Base-by-base conservation (phyloP, 2,329 filamentous ascomycete genomes). In the Fusarium subglutinans region DNA sequence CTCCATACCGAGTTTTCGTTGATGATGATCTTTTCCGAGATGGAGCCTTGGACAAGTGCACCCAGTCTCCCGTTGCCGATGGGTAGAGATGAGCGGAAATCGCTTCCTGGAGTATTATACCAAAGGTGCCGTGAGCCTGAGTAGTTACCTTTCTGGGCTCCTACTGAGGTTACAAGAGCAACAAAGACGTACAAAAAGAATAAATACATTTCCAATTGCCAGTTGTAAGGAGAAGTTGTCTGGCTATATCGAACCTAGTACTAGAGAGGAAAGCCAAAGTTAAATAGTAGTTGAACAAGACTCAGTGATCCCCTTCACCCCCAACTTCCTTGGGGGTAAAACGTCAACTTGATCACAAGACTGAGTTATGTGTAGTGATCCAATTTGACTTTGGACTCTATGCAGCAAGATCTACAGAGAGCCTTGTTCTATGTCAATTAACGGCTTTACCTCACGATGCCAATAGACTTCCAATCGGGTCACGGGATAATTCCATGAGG, bases 301-400 rank as follows among this genome's bases (percentile, higher is more conserved):
- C 7, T 10, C 12, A 26, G 18, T 6, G 8, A 45, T 7, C 12
- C 24, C 8, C 17, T 44, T 45, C 18, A 5, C 17, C 24, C 18
- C 44, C 44, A 47, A 47, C 24, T 26, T 26, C 24, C 24, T 47
- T 26, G 44, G 24, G 44, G 44, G 44, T 28, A 14, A 1, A 47
- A 47, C 12, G 6, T 47, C 1, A 28, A 47, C 5, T 10, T 3
- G 4, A 28, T 47, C 18, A 26, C 44, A 26, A 47, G 24, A 47
- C 6, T 3, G 20, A 7, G 6, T 28, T 8, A 47, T 20, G 18
- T 20, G 13, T 8, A 20, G 5, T 28, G 5, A 28, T 47, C 12
- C 4, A 47, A 22, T 10, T 10, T 10, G 4, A 45, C 5, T 5
- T 9, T 2, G 0, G 17, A 28, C 18, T 28, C 12, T 47, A 3